Evolutionary conservation across 108 stramenopile genomes (phyloP).

Genomic region (Cylindrotheca closterium): DNA sequence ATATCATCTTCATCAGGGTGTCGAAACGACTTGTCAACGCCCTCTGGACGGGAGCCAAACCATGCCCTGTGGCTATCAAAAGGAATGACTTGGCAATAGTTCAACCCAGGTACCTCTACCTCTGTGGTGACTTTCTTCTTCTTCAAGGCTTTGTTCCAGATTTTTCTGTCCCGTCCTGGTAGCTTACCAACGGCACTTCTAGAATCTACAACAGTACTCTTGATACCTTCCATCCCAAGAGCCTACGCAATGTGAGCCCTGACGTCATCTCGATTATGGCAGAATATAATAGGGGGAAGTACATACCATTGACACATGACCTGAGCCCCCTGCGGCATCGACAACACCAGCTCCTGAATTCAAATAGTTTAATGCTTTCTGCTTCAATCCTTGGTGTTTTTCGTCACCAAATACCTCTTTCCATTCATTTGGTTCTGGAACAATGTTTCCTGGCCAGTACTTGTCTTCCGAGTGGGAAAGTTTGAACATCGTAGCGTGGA

Average conservation of each 20-base stretch:
- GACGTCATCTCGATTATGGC: no score
- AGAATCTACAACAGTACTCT: conserved; percentile 78
- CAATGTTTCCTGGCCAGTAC: background rate
- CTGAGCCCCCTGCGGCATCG: conserved; percentile 84
- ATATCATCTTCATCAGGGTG: conserved; percentile 39
- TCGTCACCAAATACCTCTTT: background rate
- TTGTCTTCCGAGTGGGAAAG: background rate
- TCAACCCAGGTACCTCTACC: background rate
- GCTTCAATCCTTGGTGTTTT: background rate
- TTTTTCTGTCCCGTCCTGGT: conserved; percentile 67
- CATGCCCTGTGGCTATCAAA: conserved; percentile 54
- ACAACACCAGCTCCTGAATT: conserved; percentile 57
- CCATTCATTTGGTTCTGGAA: background rate
- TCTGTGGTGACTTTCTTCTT: conserved; percentile 5
- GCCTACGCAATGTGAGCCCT: no score
- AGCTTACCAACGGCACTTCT: conserved; percentile 62
- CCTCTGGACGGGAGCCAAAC: conserved; percentile 51
- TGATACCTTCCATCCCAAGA: conserved; percentile 55
- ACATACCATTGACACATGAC: conserved; percentile 82
- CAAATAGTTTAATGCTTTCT: conserved; percentile 29
- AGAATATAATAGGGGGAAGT: no score
- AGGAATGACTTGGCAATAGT: conserved; percentile 33
- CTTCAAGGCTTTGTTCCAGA: conserved; percentile 49
- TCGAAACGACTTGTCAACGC: conserved; percentile 57
- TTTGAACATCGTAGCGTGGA: conserved; percentile 45